Evolutionary conservation across 768 basidiomycete species (phyloP).

Genomic region (Hypsizygus marmoreus): DNA sequence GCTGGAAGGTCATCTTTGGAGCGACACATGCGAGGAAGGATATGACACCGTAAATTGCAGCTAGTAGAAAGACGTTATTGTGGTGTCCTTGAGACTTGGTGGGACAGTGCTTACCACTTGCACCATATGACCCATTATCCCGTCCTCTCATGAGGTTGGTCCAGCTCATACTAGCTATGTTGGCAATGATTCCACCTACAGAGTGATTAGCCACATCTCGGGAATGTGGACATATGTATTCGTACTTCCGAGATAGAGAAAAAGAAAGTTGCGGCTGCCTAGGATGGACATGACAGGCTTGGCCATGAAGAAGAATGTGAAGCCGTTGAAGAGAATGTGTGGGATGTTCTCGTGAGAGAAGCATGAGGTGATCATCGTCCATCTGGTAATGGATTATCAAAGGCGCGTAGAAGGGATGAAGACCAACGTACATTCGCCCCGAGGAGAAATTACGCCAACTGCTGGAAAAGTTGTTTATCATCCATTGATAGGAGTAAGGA

Average conservation of each 20-base stretch:
- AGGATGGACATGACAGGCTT: slow-evolving; percentile 61
- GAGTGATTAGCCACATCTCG: slow-evolving; percentile 5
- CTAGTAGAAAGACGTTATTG: slow-evolving; percentile 36
- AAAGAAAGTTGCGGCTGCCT: slow-evolving; percentile 66
- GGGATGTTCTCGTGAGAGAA: slow-evolving; percentile 68
- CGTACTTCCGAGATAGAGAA: slow-evolving; percentile 73
- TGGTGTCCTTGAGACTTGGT: slow-evolving; percentile 2
- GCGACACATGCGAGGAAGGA: slow-evolving; percentile 72
- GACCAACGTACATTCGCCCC: slow-evolving; percentile 62
- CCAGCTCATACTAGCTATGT: slow-evolving; percentile 52
- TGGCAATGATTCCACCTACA: slow-evolving; percentile 62
- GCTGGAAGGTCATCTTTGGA: slow-evolving; percentile 62
- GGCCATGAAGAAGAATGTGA: slow-evolving; percentile 79
- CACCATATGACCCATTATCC: slow-evolving; percentile 56
- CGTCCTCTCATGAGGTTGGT: slow-evolving; percentile 36
- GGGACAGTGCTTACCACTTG: slow-evolving; percentile 59
- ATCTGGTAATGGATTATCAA: slow-evolving; percentile 44
- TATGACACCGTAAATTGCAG: slow-evolving; percentile 71
- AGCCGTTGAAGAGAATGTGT: slow-evolving; percentile 77
- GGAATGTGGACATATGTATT: neutral
- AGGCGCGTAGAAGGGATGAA: neutral
- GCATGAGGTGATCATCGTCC: slow-evolving; percentile 69
- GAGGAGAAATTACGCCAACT: slow-evolving; percentile 59
- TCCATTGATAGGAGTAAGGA: slow-evolving; percentile 40
- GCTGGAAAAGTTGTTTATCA: slow-evolving; percentile 65